phyloP scores from a whole-genome alignment of 2,329 filamentous ascomycete genomes.

The Penicillium sp. region DNA sequence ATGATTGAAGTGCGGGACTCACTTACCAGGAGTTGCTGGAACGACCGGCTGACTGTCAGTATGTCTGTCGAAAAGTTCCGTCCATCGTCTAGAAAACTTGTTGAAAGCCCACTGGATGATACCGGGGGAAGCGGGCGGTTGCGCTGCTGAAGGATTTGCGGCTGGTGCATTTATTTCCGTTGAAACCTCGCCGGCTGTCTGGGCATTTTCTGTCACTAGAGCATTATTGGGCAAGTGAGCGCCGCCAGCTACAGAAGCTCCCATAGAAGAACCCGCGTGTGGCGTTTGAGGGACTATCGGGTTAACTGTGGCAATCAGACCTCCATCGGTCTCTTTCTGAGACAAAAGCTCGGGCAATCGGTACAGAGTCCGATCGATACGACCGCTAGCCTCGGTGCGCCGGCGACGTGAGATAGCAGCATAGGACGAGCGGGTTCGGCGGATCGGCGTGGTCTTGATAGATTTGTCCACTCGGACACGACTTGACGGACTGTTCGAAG shows the following conservation, averaged over 20 bases:
- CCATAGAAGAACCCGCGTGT: background rate
- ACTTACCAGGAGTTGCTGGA: background rate
- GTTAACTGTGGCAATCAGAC: background rate
- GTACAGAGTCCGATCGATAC: conserved; percentile 39
- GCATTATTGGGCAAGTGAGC: background rate
- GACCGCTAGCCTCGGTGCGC: conserved; percentile 33
- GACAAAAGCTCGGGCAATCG: conserved; percentile 37
- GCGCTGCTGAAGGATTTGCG: conserved; percentile 3
- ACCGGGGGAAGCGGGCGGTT: background rate
- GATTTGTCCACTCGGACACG: background rate
- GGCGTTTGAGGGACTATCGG: background rate
- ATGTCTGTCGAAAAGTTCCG: conserved; percentile 17
- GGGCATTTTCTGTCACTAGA: background rate
- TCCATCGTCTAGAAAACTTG: conserved; percentile 21
- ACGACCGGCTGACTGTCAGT: conserved; percentile 1
- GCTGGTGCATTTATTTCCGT: background rate
- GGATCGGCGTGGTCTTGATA: conserved; percentile 14
- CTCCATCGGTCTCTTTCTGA: conserved; percentile 26
- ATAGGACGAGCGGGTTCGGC: conserved; percentile 28
- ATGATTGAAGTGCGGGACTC: background rate
- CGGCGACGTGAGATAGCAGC: conserved; percentile 36
- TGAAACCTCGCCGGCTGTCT: background rate
- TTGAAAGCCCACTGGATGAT: conserved; percentile 21
- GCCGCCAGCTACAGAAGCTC: conserved; percentile 3
- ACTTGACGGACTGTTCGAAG: background rate